These are phyloP conservation scores for Sanguinoderma infundibulare DNA, from an alignment of 1,284 basidiomycete genomes.

Conservation along the genomic window DNA sequence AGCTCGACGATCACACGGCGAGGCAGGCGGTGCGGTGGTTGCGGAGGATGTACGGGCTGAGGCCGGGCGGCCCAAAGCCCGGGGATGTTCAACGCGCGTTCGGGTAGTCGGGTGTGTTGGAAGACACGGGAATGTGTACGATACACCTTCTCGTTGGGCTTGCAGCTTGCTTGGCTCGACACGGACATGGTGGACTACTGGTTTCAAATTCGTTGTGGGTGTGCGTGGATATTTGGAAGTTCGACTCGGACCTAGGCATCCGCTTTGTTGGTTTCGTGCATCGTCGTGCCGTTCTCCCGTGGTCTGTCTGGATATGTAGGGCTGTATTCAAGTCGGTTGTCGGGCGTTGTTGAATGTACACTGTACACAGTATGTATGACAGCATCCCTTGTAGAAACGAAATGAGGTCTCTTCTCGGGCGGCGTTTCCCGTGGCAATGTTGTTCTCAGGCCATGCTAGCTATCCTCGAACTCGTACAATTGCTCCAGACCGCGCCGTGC, in stretches of 20 bases:
- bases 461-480: neutral
- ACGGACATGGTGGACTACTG: no score
- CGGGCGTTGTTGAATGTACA: no score
- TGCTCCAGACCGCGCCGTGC: no score
- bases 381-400: neutral
- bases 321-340: no score
- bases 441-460: neutral
- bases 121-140: neutral
- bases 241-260: no score
- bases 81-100: neutral
- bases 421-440: neutral
- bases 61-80: neutral
- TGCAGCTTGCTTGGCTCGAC: no score
- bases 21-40: slow-evolving; percentile 16
- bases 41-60: slow-evolving; percentile 17
- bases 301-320: no score
- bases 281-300: no score
- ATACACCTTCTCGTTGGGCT: neutral
- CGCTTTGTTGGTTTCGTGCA: no score
- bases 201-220: no score
- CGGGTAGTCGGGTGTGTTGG: neutral
- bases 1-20: slow-evolving; percentile 5
- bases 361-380: no score
- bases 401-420: neutral
- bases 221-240: no score